Percentiles rank a stretch among this genome's conserved stretches.
Conservation (phyloP, 495 filamentous ascomycete genomes). For the Hypoxylon fragiforme region DNA sequence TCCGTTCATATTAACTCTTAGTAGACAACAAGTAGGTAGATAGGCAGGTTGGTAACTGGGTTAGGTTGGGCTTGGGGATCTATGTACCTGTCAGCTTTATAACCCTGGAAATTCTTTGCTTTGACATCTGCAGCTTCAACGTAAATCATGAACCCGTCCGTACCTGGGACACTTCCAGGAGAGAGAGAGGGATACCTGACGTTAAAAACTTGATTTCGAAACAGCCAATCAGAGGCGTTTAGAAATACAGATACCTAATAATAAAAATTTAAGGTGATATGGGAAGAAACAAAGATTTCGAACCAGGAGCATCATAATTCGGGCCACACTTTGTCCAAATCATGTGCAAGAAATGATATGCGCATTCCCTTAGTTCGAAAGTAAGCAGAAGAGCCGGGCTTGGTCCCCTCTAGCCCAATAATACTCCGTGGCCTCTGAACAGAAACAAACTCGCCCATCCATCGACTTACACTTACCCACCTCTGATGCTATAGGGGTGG, state of each 20-base stretch:
- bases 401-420: constrained; percentile 35
- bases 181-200: constrained; percentile 18
- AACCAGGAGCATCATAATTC: constrained; percentile 26
- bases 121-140: constrained; percentile 20
- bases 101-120: constrained; percentile 9
- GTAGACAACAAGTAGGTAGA: no score
- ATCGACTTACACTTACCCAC: constrained; percentile 29
- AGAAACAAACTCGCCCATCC: constrained; percentile 24
- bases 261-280: no score
- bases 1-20: constrained; percentile 25
- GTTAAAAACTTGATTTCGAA: constrained; percentile 20
- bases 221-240: constrained; percentile 21
- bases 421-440: constrained; percentile 25
- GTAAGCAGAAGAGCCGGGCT: constrained; percentile 30
- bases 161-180: no score
- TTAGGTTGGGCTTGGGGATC: no score
- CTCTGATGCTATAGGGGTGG: constrained; percentile 20
- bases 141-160: constrained; percentile 7
- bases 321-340: constrained; percentile 34
- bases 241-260: no score
- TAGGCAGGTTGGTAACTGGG: no score
- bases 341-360: constrained; percentile 42
- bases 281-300: no score
- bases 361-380: constrained; percentile 35
- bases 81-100: constrained; percentile 17